Percentiles rank a stretch among this genome's conserved stretches.
Conservation (phyloP, 768 basidiomycete genomes). For the Xerocomellus intermedius region DNA sequence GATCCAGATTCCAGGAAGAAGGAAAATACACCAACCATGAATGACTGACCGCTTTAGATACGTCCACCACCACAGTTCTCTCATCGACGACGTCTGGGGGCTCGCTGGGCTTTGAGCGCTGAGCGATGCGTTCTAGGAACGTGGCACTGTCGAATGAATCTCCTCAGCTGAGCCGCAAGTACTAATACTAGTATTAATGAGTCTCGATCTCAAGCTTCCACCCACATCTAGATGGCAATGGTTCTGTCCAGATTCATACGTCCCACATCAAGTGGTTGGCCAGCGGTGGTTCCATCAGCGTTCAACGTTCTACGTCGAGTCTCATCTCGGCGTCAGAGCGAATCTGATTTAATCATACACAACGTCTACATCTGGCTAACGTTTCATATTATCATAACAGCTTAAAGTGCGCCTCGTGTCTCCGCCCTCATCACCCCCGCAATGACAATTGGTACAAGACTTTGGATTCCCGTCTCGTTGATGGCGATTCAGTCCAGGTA, state of each 20-base stretch:
- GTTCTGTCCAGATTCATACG: conserved; percentile 5
- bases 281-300: conserved; percentile 4
- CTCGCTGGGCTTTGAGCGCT: conserved; percentile 9
- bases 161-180: conserved; percentile 4
- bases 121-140: neutral
- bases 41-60: neutral
- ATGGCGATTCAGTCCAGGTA: conserved; percentile 12
- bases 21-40: neutral
- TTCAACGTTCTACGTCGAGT: conserved; percentile 4
- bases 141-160: conserved; percentile 6
- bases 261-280: conserved; percentile 7
- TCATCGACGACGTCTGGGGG: neutral
- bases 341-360: conserved; percentile 11
- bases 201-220: conserved; percentile 20
- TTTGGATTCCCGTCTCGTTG: conserved; percentile 16
- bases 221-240: conserved; percentile 8
- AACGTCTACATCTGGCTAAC: conserved; percentile 9
- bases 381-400: conserved; percentile 23
- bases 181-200: conserved; percentile 13
- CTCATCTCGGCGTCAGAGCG: conserved; percentile 29
- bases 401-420: conserved; percentile 14
- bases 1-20: too few species aligned
- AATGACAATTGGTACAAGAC: conserved; percentile 10
- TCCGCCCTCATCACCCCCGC: conserved; percentile 22
- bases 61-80: neutral